Evolutionary conservation across 164 flowering plant genomes (phyloP).

Genomic region (Stephania cephalantha): DNA sequence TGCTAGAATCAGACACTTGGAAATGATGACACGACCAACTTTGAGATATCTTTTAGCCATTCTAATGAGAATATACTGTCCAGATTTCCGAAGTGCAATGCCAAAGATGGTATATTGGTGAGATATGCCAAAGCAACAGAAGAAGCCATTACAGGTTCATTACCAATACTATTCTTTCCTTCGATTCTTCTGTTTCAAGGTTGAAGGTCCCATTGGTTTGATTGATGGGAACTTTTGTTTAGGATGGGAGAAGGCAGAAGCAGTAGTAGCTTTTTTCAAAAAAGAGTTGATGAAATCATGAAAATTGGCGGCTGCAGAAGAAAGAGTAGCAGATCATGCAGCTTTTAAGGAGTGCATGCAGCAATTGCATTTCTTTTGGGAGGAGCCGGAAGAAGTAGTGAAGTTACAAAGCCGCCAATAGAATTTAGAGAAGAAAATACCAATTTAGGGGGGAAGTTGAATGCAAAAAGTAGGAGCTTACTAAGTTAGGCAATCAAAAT

Average conservation of each 20-base stretch:
- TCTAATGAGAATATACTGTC: not conserved
- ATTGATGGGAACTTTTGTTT: not conserved
- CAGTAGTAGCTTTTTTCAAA: constrained; percentile 5
- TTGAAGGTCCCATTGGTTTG: not conserved
- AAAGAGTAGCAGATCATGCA: constrained; percentile 5
- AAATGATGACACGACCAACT: not conserved
- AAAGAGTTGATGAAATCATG: constrained; percentile 5
- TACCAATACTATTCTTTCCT: not conserved
- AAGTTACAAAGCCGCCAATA: not conserved
- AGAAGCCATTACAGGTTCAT: constrained; percentile 5
- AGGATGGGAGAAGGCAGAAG: constrained; percentile 14
- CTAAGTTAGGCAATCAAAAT: not conserved
- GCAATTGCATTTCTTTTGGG: constrained; percentile 1
- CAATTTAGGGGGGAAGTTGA: constrained; percentile 2
- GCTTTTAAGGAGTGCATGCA: constrained; percentile 10
- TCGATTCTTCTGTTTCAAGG: not conserved
- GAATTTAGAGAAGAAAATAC: not conserved
- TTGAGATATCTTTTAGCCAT: not conserved
- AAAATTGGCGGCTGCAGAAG: constrained; percentile 3
- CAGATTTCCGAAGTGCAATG: not conserved
- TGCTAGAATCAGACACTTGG: constrained; percentile 3
- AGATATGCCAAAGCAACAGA: constrained; percentile 5
- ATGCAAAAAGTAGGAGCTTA: constrained; percentile 3
- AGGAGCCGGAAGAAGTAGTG: constrained; percentile 8
- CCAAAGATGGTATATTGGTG: not conserved